These are phyloP conservation scores for Claviceps maximensis DNA, from an alignment of 2,329 filamentous ascomycete species.

Conservation along the genomic window DNA sequence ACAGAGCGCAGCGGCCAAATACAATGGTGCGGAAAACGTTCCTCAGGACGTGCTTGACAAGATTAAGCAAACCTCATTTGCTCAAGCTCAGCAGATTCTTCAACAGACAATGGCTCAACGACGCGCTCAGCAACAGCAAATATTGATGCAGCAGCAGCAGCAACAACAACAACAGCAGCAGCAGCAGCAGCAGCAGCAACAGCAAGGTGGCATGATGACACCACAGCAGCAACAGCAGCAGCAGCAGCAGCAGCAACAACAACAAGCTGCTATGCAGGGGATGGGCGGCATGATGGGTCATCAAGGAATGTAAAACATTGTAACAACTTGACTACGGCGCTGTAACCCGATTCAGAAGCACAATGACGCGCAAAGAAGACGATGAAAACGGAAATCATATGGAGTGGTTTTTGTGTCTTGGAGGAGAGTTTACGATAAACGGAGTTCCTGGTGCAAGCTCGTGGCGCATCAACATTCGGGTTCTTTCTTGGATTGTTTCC, in stretches of 20 bases:
- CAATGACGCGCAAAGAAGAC: not conserved
- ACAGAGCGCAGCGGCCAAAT: conserved; percentile 19
- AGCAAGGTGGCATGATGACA: conserved; percentile 1
- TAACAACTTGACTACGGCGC: not conserved
- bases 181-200: conserved; percentile 22
- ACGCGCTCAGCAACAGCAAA: conserved; percentile 19
- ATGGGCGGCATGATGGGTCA: conserved; percentile 42
- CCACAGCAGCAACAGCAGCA: conserved; percentile 10
- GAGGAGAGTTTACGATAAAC: not conserved
- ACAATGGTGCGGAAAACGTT: conserved; percentile 29
- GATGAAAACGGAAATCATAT: not conserved
- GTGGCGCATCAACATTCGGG: not conserved
- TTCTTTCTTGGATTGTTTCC: conserved; percentile 4
- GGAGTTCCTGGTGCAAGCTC: conserved; percentile 3
- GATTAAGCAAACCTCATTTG: conserved; percentile 29
- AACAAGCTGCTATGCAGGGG: conserved; percentile 32
- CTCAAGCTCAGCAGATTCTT: conserved; percentile 24
- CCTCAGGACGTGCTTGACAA: conserved; percentile 31
- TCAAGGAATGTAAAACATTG: conserved; percentile 29
- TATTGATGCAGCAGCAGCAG: conserved; percentile 25
- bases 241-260: not conserved
- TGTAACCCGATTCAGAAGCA: not conserved
- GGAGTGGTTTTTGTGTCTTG: not conserved
- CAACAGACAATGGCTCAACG: conserved; percentile 20
- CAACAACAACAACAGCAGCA: conserved; percentile 17